These are phyloP conservation scores for Physcomitrium patens DNA, from an alignment of 225 moss, liverwort and hornwort species.

Conservation along the genomic window DNA sequence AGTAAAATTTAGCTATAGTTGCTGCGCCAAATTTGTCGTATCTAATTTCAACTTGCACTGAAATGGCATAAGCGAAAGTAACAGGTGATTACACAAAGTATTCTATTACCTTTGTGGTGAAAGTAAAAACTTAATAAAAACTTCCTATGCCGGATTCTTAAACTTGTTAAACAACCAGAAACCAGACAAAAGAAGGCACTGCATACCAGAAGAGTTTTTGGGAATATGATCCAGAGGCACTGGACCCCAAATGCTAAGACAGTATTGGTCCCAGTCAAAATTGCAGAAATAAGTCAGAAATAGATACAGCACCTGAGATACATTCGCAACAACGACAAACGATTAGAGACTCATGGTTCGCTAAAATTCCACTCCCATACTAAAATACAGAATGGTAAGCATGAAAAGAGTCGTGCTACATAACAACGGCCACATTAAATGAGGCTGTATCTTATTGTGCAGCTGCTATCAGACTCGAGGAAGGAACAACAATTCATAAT, in stretches of 20 bases:
- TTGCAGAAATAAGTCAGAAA: constrained; percentile 87
- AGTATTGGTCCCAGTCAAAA: constrained; percentile 89
- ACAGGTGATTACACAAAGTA: too few species aligned
- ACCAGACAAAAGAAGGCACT: constrained; percentile 22
- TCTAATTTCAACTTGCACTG: too few species aligned
- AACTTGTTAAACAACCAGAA: constrained; percentile 14
- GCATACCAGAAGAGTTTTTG: constrained; percentile 47
- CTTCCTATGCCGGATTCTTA: constrained; percentile 3
- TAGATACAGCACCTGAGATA: constrained; percentile 72
- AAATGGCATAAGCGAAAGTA: too few species aligned
- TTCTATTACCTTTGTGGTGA: too few species aligned
- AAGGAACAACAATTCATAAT: too few species aligned
- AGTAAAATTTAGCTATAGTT: too few species aligned
- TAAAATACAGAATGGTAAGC: background rate
- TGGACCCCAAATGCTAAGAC: constrained; percentile 84
- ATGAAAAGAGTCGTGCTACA: constrained; percentile 17
- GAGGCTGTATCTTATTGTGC: constrained; percentile 7
- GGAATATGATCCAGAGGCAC: constrained; percentile 49
- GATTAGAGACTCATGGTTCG: background rate
- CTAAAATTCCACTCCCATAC: background rate
- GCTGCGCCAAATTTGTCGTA: too few species aligned
- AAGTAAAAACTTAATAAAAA: background rate
- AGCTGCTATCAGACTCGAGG: background rate
- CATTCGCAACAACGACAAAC: constrained; percentile 22
- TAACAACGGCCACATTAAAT: constrained; percentile 2